Percentiles rank a stretch among this genome's conserved stretches.
Conservation (phyloP, 352 stramenopile species). For the Globisporangium orthogonon region DNA sequence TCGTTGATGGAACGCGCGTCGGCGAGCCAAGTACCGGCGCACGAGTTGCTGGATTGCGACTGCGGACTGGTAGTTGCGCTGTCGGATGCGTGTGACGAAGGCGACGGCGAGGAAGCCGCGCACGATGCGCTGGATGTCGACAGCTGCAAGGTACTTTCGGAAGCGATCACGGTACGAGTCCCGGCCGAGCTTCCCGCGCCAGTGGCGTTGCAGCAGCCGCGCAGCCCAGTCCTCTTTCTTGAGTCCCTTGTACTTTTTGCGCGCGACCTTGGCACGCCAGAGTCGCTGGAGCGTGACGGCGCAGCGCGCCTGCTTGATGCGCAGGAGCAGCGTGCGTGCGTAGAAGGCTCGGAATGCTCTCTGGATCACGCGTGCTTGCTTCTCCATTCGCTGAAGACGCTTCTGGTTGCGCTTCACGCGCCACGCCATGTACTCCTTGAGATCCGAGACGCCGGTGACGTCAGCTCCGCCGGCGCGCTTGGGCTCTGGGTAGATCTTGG, state of each 20-base stretch:
- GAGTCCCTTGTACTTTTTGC: slow-evolving; percentile 65
- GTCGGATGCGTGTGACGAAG: slow-evolving; percentile 46
- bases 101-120: slow-evolving; percentile 69
- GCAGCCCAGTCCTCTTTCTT: slow-evolving; percentile 88
- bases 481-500: slow-evolving; percentile 81
- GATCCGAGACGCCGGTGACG: slow-evolving; percentile 44
- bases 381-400: slow-evolving; percentile 82
- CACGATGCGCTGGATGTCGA: slow-evolving; percentile 84
- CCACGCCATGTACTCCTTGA: slow-evolving; percentile 96
- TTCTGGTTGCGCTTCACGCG: slow-evolving; percentile 92
- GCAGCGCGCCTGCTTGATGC: slow-evolving; percentile 68
- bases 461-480: background rate
- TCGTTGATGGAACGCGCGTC: slow-evolving; percentile 41
- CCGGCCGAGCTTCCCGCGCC: slow-evolving; percentile 86
- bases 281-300: slow-evolving; percentile 84
- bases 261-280: slow-evolving; percentile 80
- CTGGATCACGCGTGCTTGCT: slow-evolving; percentile 85
- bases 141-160: slow-evolving; percentile 66
- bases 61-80: slow-evolving; percentile 44
- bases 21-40: slow-evolving; percentile 51
- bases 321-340: slow-evolving; percentile 73
- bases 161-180: slow-evolving; percentile 73
- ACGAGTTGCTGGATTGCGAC: slow-evolving; percentile 79
- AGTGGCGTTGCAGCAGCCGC: slow-evolving; percentile 88
- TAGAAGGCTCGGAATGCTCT: slow-evolving; percentile 86